These are phyloP conservation scores for Xerocomellus intermedius DNA, from an alignment of 768 basidiomycete genomes.

Conservation along the genomic window DNA sequence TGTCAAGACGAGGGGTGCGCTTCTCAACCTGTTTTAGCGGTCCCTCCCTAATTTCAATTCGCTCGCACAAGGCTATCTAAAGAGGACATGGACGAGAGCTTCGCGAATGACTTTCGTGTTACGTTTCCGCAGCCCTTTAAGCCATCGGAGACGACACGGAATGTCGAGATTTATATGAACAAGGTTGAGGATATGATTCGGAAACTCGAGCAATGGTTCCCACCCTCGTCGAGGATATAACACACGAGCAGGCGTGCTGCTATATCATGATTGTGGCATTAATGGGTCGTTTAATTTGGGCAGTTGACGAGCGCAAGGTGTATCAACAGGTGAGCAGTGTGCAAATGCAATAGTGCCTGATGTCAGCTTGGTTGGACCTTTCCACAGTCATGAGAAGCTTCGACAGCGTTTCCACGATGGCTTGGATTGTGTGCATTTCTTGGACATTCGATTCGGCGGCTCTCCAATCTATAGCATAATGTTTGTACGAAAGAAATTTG, in stretches of 20 bases:
- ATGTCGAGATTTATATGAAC: conserved; percentile 26
- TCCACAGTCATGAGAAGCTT: background rate
- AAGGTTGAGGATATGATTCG: conserved; percentile 27
- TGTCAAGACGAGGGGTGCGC: conserved; percentile 9
- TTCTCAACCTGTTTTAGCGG: background rate
- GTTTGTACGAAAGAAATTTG: background rate
- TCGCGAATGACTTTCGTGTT: conserved; percentile 23
- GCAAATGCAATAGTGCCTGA: background rate
- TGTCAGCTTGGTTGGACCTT: background rate
- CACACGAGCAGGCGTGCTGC: background rate
- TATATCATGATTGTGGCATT: background rate
- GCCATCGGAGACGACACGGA: conserved; percentile 7
- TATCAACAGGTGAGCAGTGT: background rate
- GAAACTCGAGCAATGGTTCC: conserved; percentile 27
- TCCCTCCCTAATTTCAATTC: background rate
- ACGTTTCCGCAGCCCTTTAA: conserved; percentile 20
- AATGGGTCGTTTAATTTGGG: background rate
- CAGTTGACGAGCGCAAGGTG: background rate
- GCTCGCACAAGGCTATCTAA: conserved; percentile 7
- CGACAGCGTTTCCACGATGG: conserved; percentile 10
- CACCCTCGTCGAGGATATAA: background rate
- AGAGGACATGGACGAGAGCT: conserved; percentile 13
- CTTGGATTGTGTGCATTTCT: background rate
- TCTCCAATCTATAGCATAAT: no score
- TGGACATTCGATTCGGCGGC: background rate